These are phyloP conservation scores for Porphyrellus cyaneotinctus DNA, from an alignment of 768 basidiomycete species.

Conservation along the genomic window DNA sequence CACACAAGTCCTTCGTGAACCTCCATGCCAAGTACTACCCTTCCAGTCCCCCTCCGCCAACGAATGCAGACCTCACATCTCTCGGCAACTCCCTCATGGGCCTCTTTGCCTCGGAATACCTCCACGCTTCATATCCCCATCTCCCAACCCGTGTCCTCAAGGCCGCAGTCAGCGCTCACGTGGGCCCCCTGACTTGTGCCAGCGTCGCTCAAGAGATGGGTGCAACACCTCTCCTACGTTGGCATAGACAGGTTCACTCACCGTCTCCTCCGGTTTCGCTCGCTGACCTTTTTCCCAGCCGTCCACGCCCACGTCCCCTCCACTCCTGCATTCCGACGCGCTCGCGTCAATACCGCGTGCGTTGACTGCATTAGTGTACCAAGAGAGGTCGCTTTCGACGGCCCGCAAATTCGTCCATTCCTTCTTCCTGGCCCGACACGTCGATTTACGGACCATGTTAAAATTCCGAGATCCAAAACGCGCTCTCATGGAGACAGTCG, in stretches of 20 bases:
- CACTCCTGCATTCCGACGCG: slow-evolving; percentile 77
- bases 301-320: slow-evolving; percentile 42
- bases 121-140: slow-evolving; percentile 79
- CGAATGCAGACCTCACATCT: slow-evolving; percentile 71
- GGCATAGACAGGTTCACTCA: slow-evolving; percentile 65
- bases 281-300: slow-evolving; percentile 35
- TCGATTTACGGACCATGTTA: slow-evolving; percentile 75
- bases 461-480: slow-evolving; percentile 83
- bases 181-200: slow-evolving; percentile 80
- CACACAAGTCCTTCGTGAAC: slow-evolving; percentile 65
- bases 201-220: slow-evolving; percentile 85
- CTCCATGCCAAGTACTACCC: slow-evolving; percentile 57
- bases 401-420: slow-evolving; percentile 89
- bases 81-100: slow-evolving; percentile 89
- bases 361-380: slow-evolving; percentile 84
- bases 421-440: slow-evolving; percentile 81
- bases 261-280: background rate
- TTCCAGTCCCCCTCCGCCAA: slow-evolving; percentile 46
- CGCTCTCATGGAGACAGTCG: slow-evolving; percentile 67
- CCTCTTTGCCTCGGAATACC: slow-evolving; percentile 80
- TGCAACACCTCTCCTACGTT: slow-evolving; percentile 69
- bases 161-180: slow-evolving; percentile 88
- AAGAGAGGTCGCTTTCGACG: slow-evolving; percentile 76
- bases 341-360: slow-evolving; percentile 85
- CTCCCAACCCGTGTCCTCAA: slow-evolving; percentile 90